A percentile compares a stretch with the other conserved stretches of the same genome.
Conservation (phyloP, 305 asterid species). For the Fraxinus sp. region DNA sequence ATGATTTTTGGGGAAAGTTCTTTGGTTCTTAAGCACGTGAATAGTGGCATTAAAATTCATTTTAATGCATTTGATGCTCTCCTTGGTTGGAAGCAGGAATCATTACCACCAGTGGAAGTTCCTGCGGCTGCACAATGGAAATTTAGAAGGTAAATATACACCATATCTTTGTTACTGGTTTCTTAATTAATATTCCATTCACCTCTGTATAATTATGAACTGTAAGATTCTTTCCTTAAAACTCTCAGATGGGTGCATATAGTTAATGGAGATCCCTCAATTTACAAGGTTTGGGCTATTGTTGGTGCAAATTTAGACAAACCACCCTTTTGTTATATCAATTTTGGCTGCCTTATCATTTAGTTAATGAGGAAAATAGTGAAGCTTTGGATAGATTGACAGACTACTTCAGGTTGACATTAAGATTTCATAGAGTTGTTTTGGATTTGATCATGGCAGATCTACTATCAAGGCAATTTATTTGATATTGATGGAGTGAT, state of each 20-base stretch:
- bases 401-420: not conserved
- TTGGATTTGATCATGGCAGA: not conserved
- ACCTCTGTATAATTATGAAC: not conserved
- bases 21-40: conserved; percentile 66
- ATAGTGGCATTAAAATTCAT: conserved; percentile 60
- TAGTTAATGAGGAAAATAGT: not conserved
- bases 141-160: conserved; percentile 57
- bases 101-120: conserved; percentile 93
- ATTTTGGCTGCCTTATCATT: not conserved
- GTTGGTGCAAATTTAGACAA: not conserved
- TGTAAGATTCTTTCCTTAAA: not conserved
- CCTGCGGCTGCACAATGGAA: conserved; percentile 98
- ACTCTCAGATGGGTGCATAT: conserved; percentile 5
- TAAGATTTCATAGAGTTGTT: not conserved
- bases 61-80: conserved; percentile 92
- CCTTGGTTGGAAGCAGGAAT: conserved; percentile 84
- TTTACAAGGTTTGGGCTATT: not conserved
- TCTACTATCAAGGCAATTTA: not conserved
- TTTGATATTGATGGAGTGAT: conserved; percentile 1
- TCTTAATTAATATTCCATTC: not conserved
- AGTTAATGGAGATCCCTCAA: not conserved
- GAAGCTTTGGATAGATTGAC: not conserved
- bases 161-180: conserved; percentile 6
- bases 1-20: conserved; percentile 94
- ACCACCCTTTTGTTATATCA: not conserved